phyloP scores from a whole-genome alignment of 2,329 filamentous ascomycete genomes.

The Cladorrhinum sp. region DNA sequence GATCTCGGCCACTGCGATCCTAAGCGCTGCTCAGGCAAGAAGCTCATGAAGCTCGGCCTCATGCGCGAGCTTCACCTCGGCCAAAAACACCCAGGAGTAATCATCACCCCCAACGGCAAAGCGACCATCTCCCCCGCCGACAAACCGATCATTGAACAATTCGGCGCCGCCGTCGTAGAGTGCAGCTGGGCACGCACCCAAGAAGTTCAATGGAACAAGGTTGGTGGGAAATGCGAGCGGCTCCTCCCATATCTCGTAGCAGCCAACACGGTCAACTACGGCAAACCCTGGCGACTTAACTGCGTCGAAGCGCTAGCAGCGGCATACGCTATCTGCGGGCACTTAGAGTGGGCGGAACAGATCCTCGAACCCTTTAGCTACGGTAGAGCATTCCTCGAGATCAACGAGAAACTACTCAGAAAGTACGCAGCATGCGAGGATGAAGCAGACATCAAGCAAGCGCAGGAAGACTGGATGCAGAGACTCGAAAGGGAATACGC shows the following conservation, averaged over 20 bases:
- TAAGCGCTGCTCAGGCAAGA: slow-evolving; percentile 93
- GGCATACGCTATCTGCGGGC: slow-evolving; percentile 89
- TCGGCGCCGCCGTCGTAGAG: slow-evolving; percentile 93
- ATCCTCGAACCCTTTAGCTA: slow-evolving; percentile 85
- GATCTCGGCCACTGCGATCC: slow-evolving; percentile 97
- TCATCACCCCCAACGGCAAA: slow-evolving; percentile 94
- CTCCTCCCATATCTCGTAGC: slow-evolving; percentile 92
- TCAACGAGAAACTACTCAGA: slow-evolving; percentile 79
- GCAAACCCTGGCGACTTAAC: slow-evolving; percentile 90
- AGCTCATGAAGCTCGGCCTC: slow-evolving; percentile 83
- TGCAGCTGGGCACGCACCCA: slow-evolving; percentile 92
- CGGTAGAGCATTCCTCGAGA: slow-evolving; percentile 82
- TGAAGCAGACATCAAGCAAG: slow-evolving; percentile 77
- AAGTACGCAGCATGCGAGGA: slow-evolving; percentile 80
- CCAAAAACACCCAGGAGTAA: slow-evolving; percentile 86
- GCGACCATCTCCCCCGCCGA: slow-evolving; percentile 80
- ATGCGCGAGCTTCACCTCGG: slow-evolving; percentile 92
- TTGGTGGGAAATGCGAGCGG: slow-evolving; percentile 90
- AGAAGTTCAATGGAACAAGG: slow-evolving; percentile 86
- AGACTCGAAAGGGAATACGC: slow-evolving; percentile 87
- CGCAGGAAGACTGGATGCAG: slow-evolving; percentile 83
- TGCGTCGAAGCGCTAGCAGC: slow-evolving; percentile 94
- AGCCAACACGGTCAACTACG: slow-evolving; percentile 96
- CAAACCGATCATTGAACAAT: slow-evolving; percentile 74
- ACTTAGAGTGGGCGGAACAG: slow-evolving; percentile 83